Base-by-base conservation (phyloP, 2,329 filamentous ascomycete genomes). In the Cladophialophora carrionii region DNA sequence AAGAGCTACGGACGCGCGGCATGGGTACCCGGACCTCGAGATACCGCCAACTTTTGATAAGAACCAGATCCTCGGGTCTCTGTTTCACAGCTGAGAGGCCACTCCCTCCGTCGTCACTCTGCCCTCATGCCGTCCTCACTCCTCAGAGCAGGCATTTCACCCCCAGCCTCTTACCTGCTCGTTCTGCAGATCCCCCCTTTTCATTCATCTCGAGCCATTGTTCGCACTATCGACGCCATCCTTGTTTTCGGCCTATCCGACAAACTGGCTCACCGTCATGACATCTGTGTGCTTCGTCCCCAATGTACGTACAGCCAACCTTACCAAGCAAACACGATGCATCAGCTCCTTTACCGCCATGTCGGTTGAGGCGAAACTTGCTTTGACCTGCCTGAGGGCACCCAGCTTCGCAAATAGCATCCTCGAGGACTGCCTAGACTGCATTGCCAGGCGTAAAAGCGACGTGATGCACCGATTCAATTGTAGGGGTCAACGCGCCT, bases 181-280 rank as follows among this genome's bases (percentile, higher is more conserved):
- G 17, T 20, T n/a, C 37, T 41, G 37, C 37, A 5, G 12, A 17
- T 41, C 37, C 14, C 37, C 14, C 37, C 37, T 43, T 43, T 4
- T n/a, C 37, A n/a, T 43, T 43, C 37, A 43, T 3, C n/a, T 43
- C 37, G 37, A 43, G 48, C 2, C 48, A 52, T 26, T 24, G 48
- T 24, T 29, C 20, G 26, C 48, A 52, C 48, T 26, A 52, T 29
- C 12, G 48, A 52, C 22, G 48, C 48, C 48, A 52, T 26, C 48
- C 48, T 52, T 8, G 20, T 7, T 43, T 43, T 43, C 17, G 6
- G 6, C 48, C 48, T 52, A 8, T 17, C 22, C 5, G 37, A 43
- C 2, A 14, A n/a, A n/a, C 37, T 41, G 14, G 14, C 37, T 8
- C 37, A n/a, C 37, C 5, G 17, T 43, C 6, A 43, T 17, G 5